Evolutionary conservation across 257 asterid genomes (phyloP), one percentile per base, ranked within the genome.

Genomic region (Handroanthus guayacan): DNA sequence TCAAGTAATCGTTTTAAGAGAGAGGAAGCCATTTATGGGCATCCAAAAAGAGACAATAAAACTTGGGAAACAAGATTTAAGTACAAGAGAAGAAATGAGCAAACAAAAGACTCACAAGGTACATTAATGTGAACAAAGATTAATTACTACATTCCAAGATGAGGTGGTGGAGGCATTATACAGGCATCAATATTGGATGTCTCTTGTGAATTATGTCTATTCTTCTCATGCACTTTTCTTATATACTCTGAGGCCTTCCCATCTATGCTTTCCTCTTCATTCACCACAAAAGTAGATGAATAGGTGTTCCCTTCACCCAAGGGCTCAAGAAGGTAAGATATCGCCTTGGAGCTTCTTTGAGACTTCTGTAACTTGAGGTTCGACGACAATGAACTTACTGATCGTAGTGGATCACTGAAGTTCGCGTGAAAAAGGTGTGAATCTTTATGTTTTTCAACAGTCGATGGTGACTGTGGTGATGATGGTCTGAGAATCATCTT

Each of bases 191-290:
- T n/a, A 44, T 31, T 67, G 13, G 54, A 43, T 5, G 75, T 51
- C 18, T 67, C 75, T 16, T 43, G 13, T 51, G 81, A 69, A 71
- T 51, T 61, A 48, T 52, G 51, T 18, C 39, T 57, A 45, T 78
- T 63, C 51, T 71, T 78, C 82, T 78, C 78, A 65, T 78, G 82
- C 62, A 78, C 82, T 61, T 50, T 78, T 44, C 69, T 71, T 39
- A 78, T 77, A 17, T 71, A 71, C 34, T 71, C 78, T 14, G 82
- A 78, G n/a, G 78, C 74, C 47, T 62, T 62, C 44, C 74, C 74
- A 54, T 78, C 82, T 41, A 71, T 68, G 17, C 41, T 37, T 18
- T 74, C n/a, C 38, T 70, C 57, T 13, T 70, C 60, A 38, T 56
- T 43, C 44, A 70, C 13, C 39, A 48, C n/a, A 62, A 34, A 17